These are phyloP conservation scores for Brassica nigra DNA, from an alignment of 345 rosid genomes.

Conservation along the genomic window DNA sequence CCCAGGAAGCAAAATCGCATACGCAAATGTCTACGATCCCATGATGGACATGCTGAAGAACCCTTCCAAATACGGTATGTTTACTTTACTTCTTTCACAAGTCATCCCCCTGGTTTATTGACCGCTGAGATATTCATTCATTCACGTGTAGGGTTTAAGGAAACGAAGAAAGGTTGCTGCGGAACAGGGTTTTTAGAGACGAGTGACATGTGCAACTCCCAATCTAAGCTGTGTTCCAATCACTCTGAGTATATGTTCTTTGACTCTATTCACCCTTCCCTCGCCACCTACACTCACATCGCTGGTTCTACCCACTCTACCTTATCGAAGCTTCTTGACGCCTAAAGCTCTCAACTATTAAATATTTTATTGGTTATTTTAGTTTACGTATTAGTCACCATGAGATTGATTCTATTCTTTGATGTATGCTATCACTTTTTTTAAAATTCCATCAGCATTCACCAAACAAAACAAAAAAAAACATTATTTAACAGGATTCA, in stretches of 20 bases:
- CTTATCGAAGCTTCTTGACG: conserved; percentile 19
- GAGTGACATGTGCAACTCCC: conserved; percentile 37
- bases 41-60: conserved; percentile 45
- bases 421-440: not conserved
- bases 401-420: not conserved
- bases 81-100: not conserved
- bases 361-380: not conserved
- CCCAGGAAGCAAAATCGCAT: conserved; percentile 43
- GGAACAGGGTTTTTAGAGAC: conserved; percentile 40
- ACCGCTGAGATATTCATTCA: not conserved
- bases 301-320: not conserved
- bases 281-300: conserved; percentile 32
- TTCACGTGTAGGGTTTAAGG: conserved; percentile 41
- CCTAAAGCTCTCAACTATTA: conserved; percentile 1
- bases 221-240: conserved; percentile 31
- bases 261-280: conserved; percentile 47
- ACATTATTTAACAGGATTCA: not conserved
- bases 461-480: not conserved
- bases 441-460: not conserved
- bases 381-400: not conserved
- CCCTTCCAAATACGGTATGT: conserved; percentile 48
- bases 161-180: conserved; percentile 48
- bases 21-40: conserved; percentile 43
- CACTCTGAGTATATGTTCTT: conserved; percentile 47
- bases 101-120: not conserved